Percentiles rank a stretch among this genome's conserved stretches.
Conservation (phyloP, 176 grass and related monocot genomes). For the barley (Hordeum vulgare) region MorexV3_pseudomolecules_assembly NC_058524.1:476229664-476230163, state of each 20-base stretch:
- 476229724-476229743: too few relatives aligned
- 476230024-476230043: not conserved
- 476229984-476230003: not conserved
- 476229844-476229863: constrained; percentile 62
- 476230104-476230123: not conserved
- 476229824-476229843: constrained; percentile 90
- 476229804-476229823: constrained; percentile 88
- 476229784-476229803: constrained; percentile 91
- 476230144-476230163: not conserved
- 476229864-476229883: not conserved
- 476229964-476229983: not conserved
- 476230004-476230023: not conserved
- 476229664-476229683: constrained; percentile 77
- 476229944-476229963: not conserved
- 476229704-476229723: not conserved
- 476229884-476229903: not conserved
- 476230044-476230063: not conserved
- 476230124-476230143: not conserved
- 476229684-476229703: constrained; percentile 35
- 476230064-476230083: not conserved
- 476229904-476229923: not conserved
- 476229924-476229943: not conserved
- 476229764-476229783: constrained; percentile 46
- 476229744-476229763: not conserved
- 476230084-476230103: not conserved